A percentile compares a stretch with the other conserved stretches of the same genome.
Conservation (phyloP, 306 rosid genomes). For the Myrica gale region DNA sequence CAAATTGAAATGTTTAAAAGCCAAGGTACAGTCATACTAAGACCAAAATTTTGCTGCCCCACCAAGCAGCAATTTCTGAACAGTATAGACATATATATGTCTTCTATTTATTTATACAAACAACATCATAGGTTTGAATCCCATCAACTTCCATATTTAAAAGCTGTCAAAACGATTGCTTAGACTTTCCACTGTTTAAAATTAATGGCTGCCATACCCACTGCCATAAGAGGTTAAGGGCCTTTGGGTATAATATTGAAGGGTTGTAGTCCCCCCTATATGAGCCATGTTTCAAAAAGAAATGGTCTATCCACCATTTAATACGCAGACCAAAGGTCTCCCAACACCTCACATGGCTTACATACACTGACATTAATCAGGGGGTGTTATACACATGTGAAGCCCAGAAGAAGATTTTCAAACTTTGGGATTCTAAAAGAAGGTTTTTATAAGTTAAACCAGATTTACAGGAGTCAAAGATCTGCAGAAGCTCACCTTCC, state of each 20-base stretch:
- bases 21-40: not conserved
- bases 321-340: conserved; percentile 37
- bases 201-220: conserved; percentile 42
- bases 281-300: conserved; percentile 59
- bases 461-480: conserved; percentile 54
- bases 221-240: conserved; percentile 33
- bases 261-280: conserved; percentile 46
- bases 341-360: conserved; percentile 80
- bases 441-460: conserved; percentile 12
- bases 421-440: conserved; percentile 43
- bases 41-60: not conserved
- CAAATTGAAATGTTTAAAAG: not conserved
- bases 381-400: conserved; percentile 52
- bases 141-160: not conserved
- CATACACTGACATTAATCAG: conserved; percentile 56
- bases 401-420: conserved; percentile 30
- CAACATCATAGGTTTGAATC: not conserved
- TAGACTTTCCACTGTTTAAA: conserved; percentile 24
- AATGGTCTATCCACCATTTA: conserved; percentile 49
- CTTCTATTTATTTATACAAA: too few relatives aligned
- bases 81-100: not conserved
- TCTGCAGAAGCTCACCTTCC: conserved; percentile 30
- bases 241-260: conserved; percentile 15
- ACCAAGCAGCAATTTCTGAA: too few relatives aligned
- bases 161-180: conserved; percentile 37